Percentiles rank a stretch among this genome's conserved stretches.
Evolutionary conservation across 805 yeast species (phyloP).

Genomic region (Saturnispora mendoncae): DNA sequence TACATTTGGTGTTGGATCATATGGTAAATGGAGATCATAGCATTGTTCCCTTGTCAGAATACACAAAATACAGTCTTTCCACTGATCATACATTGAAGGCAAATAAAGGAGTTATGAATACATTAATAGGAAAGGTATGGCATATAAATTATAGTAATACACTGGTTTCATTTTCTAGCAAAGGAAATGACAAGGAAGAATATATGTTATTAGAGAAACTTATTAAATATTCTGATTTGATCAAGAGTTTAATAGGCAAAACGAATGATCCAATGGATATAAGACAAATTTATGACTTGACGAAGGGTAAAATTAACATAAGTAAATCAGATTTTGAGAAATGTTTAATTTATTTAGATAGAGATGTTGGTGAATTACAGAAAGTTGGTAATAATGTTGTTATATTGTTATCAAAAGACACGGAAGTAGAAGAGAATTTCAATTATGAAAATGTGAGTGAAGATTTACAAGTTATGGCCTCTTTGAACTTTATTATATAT

Average conservation of each 20-base stretch:
- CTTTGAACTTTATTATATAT: constrained; percentile 23
- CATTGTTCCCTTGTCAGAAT: too few relatives aligned
- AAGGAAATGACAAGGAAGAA: constrained; percentile 14
- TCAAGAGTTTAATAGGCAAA: neutral
- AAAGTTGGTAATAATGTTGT: neutral
- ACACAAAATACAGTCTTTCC: constrained; percentile 19
- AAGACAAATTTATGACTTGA: constrained; percentile 13
- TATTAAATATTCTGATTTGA: constrained; percentile 8
- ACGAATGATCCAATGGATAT: constrained; percentile 13
- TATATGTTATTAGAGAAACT: constrained; percentile 17
- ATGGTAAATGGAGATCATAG: constrained; percentile 20
- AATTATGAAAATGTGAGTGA: constrained; percentile 8
- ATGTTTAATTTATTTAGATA: constrained; percentile 18
- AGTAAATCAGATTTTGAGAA: constrained; percentile 18
- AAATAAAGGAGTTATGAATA: constrained; percentile 10
- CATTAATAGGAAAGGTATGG: constrained; percentile 6
- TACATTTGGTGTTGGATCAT: constrained; percentile 20
- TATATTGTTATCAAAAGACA: neutral
- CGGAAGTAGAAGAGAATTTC: neutral
- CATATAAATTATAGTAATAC: constrained; percentile 5
- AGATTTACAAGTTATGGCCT: constrained; percentile 20
- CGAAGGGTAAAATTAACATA: constrained; percentile 5
- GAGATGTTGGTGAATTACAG: constrained; percentile 13
- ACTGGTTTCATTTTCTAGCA: constrained; percentile 12
- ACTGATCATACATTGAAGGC: constrained; percentile 1